These are phyloP conservation scores for Podila clonocystis DNA, from an alignment of 192 early-diverging fungal genomes.

Conservation along the genomic window DNA sequence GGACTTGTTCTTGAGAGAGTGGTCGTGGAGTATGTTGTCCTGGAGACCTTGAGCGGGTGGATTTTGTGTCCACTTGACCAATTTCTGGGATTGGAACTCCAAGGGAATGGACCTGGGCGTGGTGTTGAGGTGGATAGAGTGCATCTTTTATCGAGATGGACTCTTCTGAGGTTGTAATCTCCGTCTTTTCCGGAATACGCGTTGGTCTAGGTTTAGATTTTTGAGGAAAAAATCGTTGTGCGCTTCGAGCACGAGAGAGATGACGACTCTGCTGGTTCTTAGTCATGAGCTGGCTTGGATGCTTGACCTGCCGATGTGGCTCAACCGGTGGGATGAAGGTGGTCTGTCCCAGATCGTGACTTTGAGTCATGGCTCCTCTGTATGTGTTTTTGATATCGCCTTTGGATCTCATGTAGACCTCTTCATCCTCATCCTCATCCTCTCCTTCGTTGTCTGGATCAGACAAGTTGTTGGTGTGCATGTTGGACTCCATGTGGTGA, in stretches of 20 bases:
- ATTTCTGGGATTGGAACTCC: neutral
- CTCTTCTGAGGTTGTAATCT: neutral
- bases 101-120: no score
- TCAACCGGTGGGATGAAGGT: neutral
- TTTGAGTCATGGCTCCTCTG: neutral
- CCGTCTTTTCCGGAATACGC: neutral
- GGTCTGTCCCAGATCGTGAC: neutral
- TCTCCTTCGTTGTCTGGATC: neutral
- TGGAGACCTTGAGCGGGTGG: neutral
- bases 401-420: neutral
- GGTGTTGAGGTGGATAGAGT: neutral
- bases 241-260: neutral
- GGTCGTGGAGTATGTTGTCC: neutral
- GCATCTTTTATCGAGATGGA: neutral
- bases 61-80: neutral
- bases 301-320: conserved; percentile 5
- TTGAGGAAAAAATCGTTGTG: neutral
- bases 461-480: neutral
- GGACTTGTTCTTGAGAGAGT: neutral
- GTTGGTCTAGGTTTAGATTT: neutral
- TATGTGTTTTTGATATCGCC: neutral
- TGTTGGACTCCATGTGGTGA: neutral
- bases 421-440: neutral
- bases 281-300: neutral
- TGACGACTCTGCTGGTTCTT: neutral